Evolutionary conservation across 2,329 filamentous ascomycete genomes (phyloP).

Genomic region (Diaporthe aspalathi): DNA sequence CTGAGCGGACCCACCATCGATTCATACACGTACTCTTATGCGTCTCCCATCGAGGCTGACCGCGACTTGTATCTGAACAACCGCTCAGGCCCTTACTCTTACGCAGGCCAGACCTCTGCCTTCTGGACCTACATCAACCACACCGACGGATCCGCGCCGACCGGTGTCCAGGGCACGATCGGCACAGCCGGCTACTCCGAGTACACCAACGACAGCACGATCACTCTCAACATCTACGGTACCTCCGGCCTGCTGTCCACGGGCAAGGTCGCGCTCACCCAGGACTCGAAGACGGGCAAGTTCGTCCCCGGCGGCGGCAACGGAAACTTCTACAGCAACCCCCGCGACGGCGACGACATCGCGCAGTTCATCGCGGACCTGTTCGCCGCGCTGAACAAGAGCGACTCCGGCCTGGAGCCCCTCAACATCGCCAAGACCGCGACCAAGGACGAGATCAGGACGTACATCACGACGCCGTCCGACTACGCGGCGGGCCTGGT

Average conservation of each 20-base stretch:
- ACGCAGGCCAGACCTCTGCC: constrained; percentile 62
- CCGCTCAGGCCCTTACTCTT: constrained; percentile 63
- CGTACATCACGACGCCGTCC: constrained; percentile 61
- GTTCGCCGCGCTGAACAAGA: constrained; percentile 57
- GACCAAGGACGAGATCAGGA: constrained; percentile 59
- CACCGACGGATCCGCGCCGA: constrained; percentile 51
- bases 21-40: constrained; percentile 62
- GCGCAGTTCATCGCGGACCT: constrained; percentile 62
- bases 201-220: constrained; percentile 56
- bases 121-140: constrained; percentile 63
- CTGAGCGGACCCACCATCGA: constrained; percentile 54
- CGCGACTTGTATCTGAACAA: constrained; percentile 57
- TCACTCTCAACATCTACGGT: constrained; percentile 68
- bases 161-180: constrained; percentile 65
- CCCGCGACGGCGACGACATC: constrained; percentile 60
- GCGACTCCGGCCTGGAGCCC: constrained; percentile 53
- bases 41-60: constrained; percentile 55
- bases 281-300: constrained; percentile 49
- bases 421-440: constrained; percentile 60
- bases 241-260: constrained; percentile 64
- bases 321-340: constrained; percentile 60
- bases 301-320: constrained; percentile 55
- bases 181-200: constrained; percentile 58
- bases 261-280: constrained; percentile 55
- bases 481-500: constrained; percentile 61